Evolutionary conservation across 345 rosid genomes (phyloP), one percentile per base, ranked within the genome.

Genomic region (Corchorus capsularis): DNA sequence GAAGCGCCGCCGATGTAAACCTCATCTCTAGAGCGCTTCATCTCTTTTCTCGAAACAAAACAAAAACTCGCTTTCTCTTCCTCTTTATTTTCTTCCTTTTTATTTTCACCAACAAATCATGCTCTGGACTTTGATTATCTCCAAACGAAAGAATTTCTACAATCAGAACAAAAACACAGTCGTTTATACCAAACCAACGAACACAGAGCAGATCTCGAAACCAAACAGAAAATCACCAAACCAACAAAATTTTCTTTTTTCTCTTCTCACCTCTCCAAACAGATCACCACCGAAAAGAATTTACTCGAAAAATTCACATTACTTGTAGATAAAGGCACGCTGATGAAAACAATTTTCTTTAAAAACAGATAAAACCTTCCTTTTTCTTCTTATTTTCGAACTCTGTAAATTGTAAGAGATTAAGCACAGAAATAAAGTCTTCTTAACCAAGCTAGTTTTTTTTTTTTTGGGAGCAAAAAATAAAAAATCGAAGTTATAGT

Each of bases 1-100:
- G 93, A 80, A 77, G 75, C 43, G 60, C 73, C 73, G 46, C 73
- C 78, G 80, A 84, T 86, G 79, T 78, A 87, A 78, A 81, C 87
- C 62, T 94, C 97, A 52, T 93, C 98, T 81, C 95, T 89, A 22
- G 83, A 86, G 86, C 97, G 87, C 91, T 93, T 93, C 98, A 93
- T 93, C 82, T 73, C 82, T 52, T 53, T 52, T 69, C 41, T 20
- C 27, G 57, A 45, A 63, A 63, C 4, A 46, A 68, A 70, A 60
- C 80, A 59, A 57, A 69, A 68, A 69, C 47, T 13, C 69, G 39
- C 71, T 72, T 69, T 73, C 3, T 75, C 12, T 45, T 4, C 15
- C 5, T 4, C 7, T 47, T 4, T 69, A 75, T 54, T 67, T 74
- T 61, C 82, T 80, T 74, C 74, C 43, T 75, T 77, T 77, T 68